These are phyloP conservation scores for Trypanosoma grayi DNA, from an alignment of 208 protist genomes.

Conservation along the genomic window DNA sequence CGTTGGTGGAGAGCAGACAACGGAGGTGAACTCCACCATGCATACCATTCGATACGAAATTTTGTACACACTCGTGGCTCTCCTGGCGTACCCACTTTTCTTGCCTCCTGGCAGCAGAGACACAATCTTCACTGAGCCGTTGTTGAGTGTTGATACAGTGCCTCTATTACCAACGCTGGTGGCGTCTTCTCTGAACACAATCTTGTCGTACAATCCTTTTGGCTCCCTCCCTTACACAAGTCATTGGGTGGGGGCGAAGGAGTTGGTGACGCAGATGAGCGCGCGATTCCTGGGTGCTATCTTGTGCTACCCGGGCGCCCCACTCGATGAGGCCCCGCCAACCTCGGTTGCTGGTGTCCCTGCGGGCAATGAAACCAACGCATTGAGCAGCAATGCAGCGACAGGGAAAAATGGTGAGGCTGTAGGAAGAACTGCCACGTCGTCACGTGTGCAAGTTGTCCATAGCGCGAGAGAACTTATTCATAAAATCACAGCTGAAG, in stretches of 20 bases:
- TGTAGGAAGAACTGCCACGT: background rate
- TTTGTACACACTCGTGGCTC: constrained; percentile 45
- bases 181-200: constrained; percentile 73
- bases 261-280: constrained; percentile 47
- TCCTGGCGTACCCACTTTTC: constrained; percentile 60
- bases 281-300: constrained; percentile 57
- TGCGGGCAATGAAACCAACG: background rate
- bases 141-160: constrained; percentile 46
- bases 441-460: constrained; percentile 25
- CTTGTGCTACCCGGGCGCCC: constrained; percentile 46
- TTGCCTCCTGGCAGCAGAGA: constrained; percentile 47
- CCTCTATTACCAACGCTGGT: constrained; percentile 72
- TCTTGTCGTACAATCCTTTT: constrained; percentile 70
- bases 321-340: constrained; percentile 5
- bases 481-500: constrained; percentile 59
- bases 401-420: background rate
- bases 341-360: background rate
- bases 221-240: constrained; percentile 77
- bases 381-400: background rate
- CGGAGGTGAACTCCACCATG: constrained; percentile 2
- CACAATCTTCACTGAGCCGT: constrained; percentile 66
- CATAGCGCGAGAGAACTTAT: constrained; percentile 70
- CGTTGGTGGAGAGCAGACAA: constrained; percentile 26
- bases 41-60: constrained; percentile 46
- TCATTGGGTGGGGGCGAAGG: constrained; percentile 53